phyloP scores from a whole-genome alignment of 225 moss, liverwort and hornwort genomes.

The Takakia lepidozioides region DNA sequence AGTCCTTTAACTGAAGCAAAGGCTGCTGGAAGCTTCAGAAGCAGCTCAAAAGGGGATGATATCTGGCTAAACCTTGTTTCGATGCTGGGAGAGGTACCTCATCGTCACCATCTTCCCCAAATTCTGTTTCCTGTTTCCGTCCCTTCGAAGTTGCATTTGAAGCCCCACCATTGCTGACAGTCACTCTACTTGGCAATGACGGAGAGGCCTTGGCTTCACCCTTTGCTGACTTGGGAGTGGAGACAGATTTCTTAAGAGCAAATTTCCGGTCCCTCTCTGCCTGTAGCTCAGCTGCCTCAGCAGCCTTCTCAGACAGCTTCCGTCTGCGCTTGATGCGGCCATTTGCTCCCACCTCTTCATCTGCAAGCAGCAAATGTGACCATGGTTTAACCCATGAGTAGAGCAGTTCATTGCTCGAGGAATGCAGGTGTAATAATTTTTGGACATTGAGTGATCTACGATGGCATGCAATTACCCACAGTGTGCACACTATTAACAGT shows the following conservation, averaged over 20 bases:
- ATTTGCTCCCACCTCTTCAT: constrained; percentile 70
- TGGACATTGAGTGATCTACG: no score
- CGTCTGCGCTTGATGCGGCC: constrained; percentile 89
- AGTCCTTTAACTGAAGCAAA: no score
- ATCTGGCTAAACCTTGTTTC: no score
- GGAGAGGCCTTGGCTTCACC: constrained; percentile 30
- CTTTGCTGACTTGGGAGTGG: constrained; percentile 35
- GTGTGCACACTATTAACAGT: no score
- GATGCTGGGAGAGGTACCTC: constrained; percentile 19
- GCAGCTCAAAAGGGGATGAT: no score
- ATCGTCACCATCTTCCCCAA: constrained; percentile 40
- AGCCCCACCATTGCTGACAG: constrained; percentile 30
- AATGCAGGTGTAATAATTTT: no score
- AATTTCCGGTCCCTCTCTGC: constrained; percentile 84
- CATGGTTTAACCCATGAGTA: neutral
- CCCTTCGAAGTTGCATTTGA: constrained; percentile 29
- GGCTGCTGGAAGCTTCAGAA: no score
- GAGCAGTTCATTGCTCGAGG: no score
- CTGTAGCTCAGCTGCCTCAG: constrained; percentile 90
- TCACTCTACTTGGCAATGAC: constrained; percentile 18
- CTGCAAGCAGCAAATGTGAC: constrained; percentile 12
- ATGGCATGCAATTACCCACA: no score
- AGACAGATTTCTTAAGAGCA: constrained; percentile 36
- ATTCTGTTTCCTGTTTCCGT: constrained; percentile 34
- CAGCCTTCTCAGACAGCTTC: constrained; percentile 84